Conservation (phyloP, 225 moss, liverwort and hornwort species). For the Pseudisothecium myosuroides region DNA sequence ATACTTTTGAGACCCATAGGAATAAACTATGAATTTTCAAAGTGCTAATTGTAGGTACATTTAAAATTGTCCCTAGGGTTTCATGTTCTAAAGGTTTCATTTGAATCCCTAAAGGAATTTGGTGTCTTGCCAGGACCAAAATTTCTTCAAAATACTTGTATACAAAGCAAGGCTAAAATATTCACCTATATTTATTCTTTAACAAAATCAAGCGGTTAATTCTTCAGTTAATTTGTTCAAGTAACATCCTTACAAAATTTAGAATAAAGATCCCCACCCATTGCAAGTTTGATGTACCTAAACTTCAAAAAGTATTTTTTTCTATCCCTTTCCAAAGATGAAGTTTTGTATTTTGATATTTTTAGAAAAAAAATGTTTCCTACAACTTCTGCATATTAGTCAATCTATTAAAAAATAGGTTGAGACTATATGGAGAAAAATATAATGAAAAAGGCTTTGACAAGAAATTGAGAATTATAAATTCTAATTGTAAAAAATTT, state of each 20-base stretch:
- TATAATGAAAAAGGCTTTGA: not conserved
- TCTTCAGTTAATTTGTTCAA: not conserved
- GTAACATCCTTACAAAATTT: not conserved
- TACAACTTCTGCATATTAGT: too few species aligned
- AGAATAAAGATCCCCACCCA: too few species aligned
- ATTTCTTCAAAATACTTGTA: too few species aligned
- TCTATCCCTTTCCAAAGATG: too few species aligned
- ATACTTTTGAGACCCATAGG: not conserved
- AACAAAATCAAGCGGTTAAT: not conserved
- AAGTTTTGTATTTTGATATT: not conserved
- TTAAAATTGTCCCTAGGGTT: fast-evolving
- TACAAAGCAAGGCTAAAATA: too few species aligned
- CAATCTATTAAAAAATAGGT: not conserved
- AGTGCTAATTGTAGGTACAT: not conserved
- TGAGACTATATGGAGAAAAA: not conserved
- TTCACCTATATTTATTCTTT: not conserved
- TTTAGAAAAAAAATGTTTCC: too few species aligned
- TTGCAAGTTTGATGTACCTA: too few species aligned
- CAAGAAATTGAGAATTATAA: too few species aligned
- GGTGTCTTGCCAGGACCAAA: too few species aligned
- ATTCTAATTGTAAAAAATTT: not conserved
- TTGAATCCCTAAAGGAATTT: not conserved
- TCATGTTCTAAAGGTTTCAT: fast-evolving
- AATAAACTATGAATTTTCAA: not conserved
- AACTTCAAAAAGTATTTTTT: not conserved